A percentile compares a stretch with the other conserved stretches of the same genome.
Conservation (phyloP, 176 grass and related monocot genomes). For the Hordeum marinum region DNA sequence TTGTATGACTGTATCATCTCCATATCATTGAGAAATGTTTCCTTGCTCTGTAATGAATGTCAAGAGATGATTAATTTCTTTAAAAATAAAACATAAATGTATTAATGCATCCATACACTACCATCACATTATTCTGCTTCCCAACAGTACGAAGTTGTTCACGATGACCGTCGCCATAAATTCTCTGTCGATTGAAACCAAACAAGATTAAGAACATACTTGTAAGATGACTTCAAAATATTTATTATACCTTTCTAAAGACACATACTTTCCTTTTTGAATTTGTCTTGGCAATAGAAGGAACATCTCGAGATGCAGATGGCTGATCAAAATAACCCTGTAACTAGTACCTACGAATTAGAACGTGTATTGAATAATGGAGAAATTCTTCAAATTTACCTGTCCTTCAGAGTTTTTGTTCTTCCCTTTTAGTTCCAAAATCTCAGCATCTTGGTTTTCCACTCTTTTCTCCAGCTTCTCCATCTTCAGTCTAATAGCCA, state of each 20-base stretch:
- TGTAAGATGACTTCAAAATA: not conserved
- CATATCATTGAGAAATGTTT: not conserved
- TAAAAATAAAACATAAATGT: not conserved
- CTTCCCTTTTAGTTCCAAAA: constrained; percentile 11
- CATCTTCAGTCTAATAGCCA: not conserved
- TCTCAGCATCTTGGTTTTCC: not conserved
- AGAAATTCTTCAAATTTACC: not conserved
- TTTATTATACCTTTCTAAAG: not conserved
- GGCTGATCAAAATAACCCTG: not conserved
- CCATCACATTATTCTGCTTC: not conserved
- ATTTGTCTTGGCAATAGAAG: not conserved
- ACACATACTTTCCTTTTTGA: not conserved
- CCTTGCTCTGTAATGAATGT: not conserved
- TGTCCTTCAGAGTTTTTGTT: not conserved
- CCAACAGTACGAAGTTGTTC: not conserved
- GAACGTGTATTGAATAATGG: not conserved
- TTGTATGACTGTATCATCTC: not conserved
- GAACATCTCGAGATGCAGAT: not conserved
- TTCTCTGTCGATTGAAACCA: not conserved
- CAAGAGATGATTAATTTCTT: not conserved
- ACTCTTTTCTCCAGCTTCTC: not conserved
- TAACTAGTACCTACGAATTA: not conserved
- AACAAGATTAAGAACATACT: not conserved
- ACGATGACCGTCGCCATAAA: not conserved
- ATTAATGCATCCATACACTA: not conserved